Base-by-base conservation (phyloP, 1,284 basidiomycete species). In the Rhodotorula sp. region DNA sequence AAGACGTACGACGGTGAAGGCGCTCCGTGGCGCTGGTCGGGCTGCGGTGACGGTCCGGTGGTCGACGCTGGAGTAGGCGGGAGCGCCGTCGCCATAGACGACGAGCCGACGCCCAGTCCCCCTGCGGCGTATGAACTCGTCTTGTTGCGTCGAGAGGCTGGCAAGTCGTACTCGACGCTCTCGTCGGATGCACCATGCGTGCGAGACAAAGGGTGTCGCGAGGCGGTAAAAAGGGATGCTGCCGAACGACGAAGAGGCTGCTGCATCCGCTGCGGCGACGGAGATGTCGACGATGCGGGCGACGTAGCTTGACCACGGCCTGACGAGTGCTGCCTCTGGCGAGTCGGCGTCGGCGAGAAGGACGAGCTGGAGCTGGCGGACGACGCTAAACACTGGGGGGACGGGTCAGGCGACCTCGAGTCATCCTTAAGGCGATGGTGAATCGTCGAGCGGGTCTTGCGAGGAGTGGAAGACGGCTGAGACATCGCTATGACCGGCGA, bases 181-280 rank as follows among this genome's bases (percentile, higher is more conserved):
- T 34, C 30, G 15, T 11, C 46, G 24, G 8, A 31, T 30, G 28
- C n/a, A 26, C 48, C 24, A 20, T 47, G 55, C 8, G 60, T 59
- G 20, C 60, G 55, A 15, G 68, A 65, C 13, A 65, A 60, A 8
- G 68, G 63, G 30, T 65, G 68, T n/a, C 53, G 30, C 47, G 46
- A 10, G 15, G 22, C 20, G n/a, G 54, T 4, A 16, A 47, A 22
- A 26, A n/a, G 26, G 15, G 46, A 4, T 16, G 37, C 26, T 22
- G 24, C 24, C 37, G 11, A 5, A 10, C 30, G 9, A 22, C 40
- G 40, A 31, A 8, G 31, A 34, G 55, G 46, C 34, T 53, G 63
- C 24, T 62, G 46, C 65, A 59, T 65, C 15, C 65, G 60, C 40
- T 50, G 24, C 4, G 67, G 59, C 22, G 66, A 68, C 3, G 62